These are phyloP conservation scores for Pholiota conissans DNA, from an alignment of 768 basidiomycete genomes.

Conservation along the genomic window DNA sequence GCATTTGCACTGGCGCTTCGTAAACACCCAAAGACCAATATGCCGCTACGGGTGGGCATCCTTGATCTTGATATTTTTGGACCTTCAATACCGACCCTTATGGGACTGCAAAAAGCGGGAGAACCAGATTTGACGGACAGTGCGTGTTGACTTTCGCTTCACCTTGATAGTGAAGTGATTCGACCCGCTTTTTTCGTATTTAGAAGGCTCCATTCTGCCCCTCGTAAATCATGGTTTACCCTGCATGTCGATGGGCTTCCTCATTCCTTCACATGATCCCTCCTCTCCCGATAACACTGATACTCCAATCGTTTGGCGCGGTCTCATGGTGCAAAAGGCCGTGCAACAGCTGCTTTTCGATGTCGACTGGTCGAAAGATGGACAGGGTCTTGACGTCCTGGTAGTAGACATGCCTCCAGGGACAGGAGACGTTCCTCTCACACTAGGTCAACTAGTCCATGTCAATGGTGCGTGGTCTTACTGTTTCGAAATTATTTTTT, in stretches of 20 bases:
- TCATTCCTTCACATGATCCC: conserved; percentile 55
- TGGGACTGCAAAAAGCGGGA: conserved; percentile 78
- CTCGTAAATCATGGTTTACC: conserved; percentile 86
- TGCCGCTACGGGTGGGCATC: conserved; percentile 71
- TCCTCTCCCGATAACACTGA: conserved; percentile 50
- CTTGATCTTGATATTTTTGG: conserved; percentile 97
- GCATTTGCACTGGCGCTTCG: conserved; percentile 69
- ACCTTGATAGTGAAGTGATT: background rate
- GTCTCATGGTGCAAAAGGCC: conserved; percentile 98
- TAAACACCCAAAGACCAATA: conserved; percentile 31
- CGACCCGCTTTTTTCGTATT: background rate
- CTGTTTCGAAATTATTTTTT: background rate
- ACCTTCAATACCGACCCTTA: conserved; percentile 89
- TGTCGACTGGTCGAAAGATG: conserved; percentile 76
- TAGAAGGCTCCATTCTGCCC: conserved; percentile 80
- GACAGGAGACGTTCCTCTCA: conserved; percentile 94
- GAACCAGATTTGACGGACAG: conserved; percentile 78
- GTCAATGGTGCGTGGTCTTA: conserved; percentile 17
- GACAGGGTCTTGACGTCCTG: conserved; percentile 72
- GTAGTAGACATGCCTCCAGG: conserved; percentile 97
- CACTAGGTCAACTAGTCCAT: conserved; percentile 47
- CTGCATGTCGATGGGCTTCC: conserved; percentile 97
- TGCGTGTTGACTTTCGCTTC: conserved; percentile 30
- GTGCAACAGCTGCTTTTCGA: conserved; percentile 96
- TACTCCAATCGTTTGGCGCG: conserved; percentile 90